Percentiles rank a stretch among this genome's conserved stretches.
These are phyloP conservation scores for Sindora glabra DNA, from an alignment of 306 rosid genomes.

Conservation along the genomic window DNA sequence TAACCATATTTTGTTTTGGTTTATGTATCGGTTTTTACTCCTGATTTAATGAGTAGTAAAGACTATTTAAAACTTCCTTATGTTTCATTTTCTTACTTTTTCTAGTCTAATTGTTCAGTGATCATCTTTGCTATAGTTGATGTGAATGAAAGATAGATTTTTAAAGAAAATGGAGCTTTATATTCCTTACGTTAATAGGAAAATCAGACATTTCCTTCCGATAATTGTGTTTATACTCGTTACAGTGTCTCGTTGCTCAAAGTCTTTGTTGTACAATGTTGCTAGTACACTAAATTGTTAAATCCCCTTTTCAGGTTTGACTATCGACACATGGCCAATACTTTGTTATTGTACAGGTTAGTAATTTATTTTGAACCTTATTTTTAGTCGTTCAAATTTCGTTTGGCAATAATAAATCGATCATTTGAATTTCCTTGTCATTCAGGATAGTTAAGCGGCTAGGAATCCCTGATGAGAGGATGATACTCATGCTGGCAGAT, in stretches of 20 bases:
- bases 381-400: background rate
- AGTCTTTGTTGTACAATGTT: background rate
- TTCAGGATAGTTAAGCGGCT: constrained; percentile 89
- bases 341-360: constrained; percentile 80
- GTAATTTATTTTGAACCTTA: constrained; percentile 6
- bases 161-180: background rate
- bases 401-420: background rate
- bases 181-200: too few relatives aligned
- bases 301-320: constrained; percentile 66
- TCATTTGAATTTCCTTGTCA: constrained; percentile 16
- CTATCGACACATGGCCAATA: constrained; percentile 96
- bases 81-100: background rate
- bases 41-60: background rate
- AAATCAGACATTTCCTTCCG: background rate
- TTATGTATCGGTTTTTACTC: background rate
- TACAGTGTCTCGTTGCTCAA: background rate
- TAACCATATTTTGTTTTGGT: background rate
- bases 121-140: background rate
- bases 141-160: background rate
- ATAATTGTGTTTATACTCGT: background rate
- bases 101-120: background rate
- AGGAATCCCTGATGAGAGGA: constrained; percentile 98
- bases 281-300: background rate
- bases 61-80: background rate
- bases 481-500: constrained; percentile 94